Evolutionary conservation across 2,329 filamentous ascomycete genomes (phyloP), one percentile per base, ranked within the genome.

Genomic region (Podosphaera fusca): DNA sequence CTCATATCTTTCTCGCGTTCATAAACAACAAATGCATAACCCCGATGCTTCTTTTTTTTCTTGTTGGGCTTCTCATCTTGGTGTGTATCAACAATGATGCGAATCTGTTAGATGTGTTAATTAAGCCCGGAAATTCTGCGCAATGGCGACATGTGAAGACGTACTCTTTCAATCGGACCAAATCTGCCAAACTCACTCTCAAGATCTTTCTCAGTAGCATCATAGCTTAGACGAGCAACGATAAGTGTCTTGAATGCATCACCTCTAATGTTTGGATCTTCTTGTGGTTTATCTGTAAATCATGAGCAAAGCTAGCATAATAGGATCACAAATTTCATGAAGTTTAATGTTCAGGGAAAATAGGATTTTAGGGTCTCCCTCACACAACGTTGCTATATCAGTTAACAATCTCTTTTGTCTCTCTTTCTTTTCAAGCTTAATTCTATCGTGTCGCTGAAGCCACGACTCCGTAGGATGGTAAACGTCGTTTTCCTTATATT

Each of bases 1-100:
- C 94, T 94, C 89, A 96, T 95, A 69, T 96, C 92, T 71, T 90
- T 89, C 72, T 96, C 92, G 69, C 87, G 84, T 71, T 96, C 90
- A 68, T 90, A 98, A 57, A 96, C 87, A 64, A 98, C 84, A 68
- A 98, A 98, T 60, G 87, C 92, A 70, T 98, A 98, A 60, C 92
- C 92, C 66, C 84, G 78, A 67, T 94, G 86, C 55, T 82, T 73
- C 73, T 88, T 88, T 67, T 84, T 84, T 68, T 86, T 82, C 72
- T 89, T 87, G 65, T 83, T 85, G 58, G 76, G 79, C 69, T 77
- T 84, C 67, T 78, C 78, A 63, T 77, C 72, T 60, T 80, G 77
- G 64, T 86, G 80, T 3, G 81, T 82, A 68, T 94, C 84, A 65
- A 80, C 80, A 63, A 95, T 80, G 64, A 95, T 87, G 60, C 90